phyloP scores from a whole-genome alignment of 768 basidiomycete species.

The Naganishia friedmannii region DNA sequence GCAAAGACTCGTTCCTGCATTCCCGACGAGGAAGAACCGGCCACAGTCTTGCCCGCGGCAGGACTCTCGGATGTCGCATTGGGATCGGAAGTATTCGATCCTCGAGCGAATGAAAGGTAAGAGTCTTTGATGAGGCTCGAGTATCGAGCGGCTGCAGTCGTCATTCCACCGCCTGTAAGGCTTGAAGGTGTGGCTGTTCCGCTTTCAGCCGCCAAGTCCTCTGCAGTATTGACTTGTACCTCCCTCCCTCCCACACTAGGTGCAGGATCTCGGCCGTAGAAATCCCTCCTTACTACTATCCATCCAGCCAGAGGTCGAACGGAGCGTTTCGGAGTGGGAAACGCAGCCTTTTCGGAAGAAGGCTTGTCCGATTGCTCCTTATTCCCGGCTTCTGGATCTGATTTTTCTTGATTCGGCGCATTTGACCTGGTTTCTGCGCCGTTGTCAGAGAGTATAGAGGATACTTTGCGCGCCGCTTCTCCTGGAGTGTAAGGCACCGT shows the following conservation, averaged over 20 bases:
- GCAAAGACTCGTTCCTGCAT: constrained; percentile 93
- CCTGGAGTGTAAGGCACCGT: constrained; percentile 7
- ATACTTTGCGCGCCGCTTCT: constrained; percentile 20
- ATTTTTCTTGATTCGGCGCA: not conserved
- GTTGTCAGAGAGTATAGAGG: not conserved
- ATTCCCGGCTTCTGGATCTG: not conserved
- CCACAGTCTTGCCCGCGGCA: constrained; percentile 50
- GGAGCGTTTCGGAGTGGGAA: constrained; percentile 13
- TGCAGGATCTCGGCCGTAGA: not conserved
- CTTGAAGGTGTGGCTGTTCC: not conserved
- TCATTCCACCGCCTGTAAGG: not conserved
- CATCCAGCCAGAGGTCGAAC: constrained; percentile 12
- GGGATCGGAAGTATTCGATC: not conserved
- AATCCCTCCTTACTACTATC: constrained; percentile 11
- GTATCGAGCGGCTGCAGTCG: constrained; percentile 6
- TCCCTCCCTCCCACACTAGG: not conserved
- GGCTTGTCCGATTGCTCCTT: not conserved
- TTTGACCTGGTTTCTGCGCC: not conserved
- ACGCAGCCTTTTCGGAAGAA: not conserved
- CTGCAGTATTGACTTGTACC: not conserved
- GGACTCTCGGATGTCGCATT: not conserved
- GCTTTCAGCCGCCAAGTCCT: too few relatives aligned
- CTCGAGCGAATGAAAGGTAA: constrained; percentile 72
- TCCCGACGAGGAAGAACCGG: constrained; percentile 54
- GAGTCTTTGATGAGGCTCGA: constrained; percentile 58